Conservation (phyloP, 2,329 filamentous ascomycete genomes). For the Fusarium pseudoanthophilum region DNA sequence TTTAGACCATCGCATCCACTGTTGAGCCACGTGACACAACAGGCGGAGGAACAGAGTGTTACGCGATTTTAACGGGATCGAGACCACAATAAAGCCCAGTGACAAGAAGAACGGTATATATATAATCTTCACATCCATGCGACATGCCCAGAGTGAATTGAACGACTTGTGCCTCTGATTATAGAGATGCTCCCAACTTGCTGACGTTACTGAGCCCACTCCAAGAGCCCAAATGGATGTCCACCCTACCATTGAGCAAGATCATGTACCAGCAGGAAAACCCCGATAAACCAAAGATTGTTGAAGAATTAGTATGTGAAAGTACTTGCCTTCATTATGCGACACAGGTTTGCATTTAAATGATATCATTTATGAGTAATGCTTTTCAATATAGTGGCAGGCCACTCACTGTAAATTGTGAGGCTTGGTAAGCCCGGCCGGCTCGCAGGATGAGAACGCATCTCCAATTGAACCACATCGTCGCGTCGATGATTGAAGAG, state of each 20-base stretch:
- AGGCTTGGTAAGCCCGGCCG: neutral
- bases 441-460: neutral
- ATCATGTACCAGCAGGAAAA: neutral
- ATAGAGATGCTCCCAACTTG: neutral
- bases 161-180: neutral
- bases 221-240: neutral
- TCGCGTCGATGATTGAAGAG: neutral
- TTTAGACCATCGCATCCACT: neutral
- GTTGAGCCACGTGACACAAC: neutral
- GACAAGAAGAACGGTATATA: rapidly evolving
- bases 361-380: rapidly evolving
- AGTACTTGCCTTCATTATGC: neutral
- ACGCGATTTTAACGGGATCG: neutral
- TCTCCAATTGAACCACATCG: neutral
- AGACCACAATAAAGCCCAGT: neutral
- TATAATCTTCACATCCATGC: neutral
- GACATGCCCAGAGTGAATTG: no score
- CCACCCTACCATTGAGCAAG: neutral
- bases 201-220: neutral
- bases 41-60: neutral
- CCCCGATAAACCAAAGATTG: rapidly evolving
- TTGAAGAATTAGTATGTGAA: rapidly evolving
- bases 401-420: neutral
- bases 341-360: neutral
- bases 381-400: neutral